A percentile compares a stretch with the other conserved stretches of the same genome.
phyloP scores from a whole-genome alignment of 225 moss, liverwort and hornwort species.

The Asterella californica region DNA sequence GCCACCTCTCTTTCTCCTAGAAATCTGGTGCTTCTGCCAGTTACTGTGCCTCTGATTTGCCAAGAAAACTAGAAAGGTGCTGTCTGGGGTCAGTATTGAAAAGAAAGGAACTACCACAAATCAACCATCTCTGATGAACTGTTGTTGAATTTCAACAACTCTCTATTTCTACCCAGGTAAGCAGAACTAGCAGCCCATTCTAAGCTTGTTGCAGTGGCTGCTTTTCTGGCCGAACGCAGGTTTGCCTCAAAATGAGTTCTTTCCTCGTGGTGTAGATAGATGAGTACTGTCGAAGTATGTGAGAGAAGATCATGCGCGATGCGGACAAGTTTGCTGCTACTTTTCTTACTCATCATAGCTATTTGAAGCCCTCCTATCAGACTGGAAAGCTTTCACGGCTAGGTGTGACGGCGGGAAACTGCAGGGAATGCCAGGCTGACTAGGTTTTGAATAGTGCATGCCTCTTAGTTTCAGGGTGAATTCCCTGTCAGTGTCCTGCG shows the following conservation, averaged over 20 bases:
- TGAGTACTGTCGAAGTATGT: not conserved
- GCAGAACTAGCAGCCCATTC: not conserved
- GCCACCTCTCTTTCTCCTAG: not conserved
- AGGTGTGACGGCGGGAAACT: constrained; percentile 3
- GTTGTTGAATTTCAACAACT: not conserved
- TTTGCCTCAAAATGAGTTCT: not conserved
- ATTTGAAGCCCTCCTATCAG: not conserved
- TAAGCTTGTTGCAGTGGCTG: not conserved
- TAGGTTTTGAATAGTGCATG: not conserved
- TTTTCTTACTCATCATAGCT: not conserved
- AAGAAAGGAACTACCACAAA: not conserved
- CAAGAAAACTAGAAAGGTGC: too few species aligned
- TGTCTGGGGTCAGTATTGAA: not conserved
- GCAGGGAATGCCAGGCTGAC: not conserved
- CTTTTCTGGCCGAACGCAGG: not conserved
- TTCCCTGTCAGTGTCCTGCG: not conserved
- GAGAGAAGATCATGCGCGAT: not conserved
- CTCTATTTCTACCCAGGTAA: not conserved
- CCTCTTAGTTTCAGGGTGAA: not conserved
- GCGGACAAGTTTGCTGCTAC: not conserved
- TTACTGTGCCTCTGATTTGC: not conserved
- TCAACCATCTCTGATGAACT: not conserved
- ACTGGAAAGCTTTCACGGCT: not conserved
- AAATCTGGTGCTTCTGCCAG: not conserved
- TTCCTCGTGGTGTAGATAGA: not conserved